phyloP scores from a whole-genome alignment of 768 basidiomycete genomes.

The Pleurotus tuber-regium region DNA sequence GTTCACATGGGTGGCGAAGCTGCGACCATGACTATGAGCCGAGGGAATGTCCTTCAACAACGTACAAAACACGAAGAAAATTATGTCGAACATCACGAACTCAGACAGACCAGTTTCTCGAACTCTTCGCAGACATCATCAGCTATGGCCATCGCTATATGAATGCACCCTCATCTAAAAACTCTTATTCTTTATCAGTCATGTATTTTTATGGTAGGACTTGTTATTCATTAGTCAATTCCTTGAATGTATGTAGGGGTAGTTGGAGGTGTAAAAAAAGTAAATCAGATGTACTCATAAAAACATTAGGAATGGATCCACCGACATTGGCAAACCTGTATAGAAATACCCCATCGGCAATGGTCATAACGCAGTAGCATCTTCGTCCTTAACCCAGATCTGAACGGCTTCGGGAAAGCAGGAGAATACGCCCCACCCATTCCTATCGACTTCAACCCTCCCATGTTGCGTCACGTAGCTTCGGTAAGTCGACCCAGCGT shows the following conservation, averaged over 20 bases:
- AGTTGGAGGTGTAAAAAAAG: not conserved
- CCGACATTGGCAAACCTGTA: no score
- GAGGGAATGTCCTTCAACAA: constrained; percentile 15
- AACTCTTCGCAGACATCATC: not conserved
- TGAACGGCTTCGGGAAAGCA: constrained; percentile 55
- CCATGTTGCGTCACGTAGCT: constrained; percentile 48
- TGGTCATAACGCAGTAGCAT: no score
- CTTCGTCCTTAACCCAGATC: constrained; percentile 47
- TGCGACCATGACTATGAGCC: constrained; percentile 36
- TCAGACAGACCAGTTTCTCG: constrained; percentile 5
- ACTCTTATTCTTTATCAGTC: not conserved
- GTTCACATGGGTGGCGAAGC: constrained; percentile 47
- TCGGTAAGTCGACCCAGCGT: constrained; percentile 39
- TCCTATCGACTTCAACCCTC: constrained; percentile 39
- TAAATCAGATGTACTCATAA: not conserved
- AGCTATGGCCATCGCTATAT: constrained; percentile 1
- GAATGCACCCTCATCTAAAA: not conserved
- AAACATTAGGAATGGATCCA: no score
- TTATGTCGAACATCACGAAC: constrained; percentile 3
- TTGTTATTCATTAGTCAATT: not conserved
- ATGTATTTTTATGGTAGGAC: constrained; percentile 8
- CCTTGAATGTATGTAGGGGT: not conserved
- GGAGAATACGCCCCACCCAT: constrained; percentile 69
- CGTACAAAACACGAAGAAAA: constrained; percentile 8
- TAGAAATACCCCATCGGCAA: no score